These are phyloP conservation scores for Sorghum bicolor DNA, from an alignment of 176 grass and related monocot species.

Conservation along the genomic window Sorghum_bicolor_NCBIv3 NC_012872.2:1188501-1189000, in stretches of 20 bases:
- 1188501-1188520: too few species aligned
- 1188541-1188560: too few species aligned
- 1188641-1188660: slow-evolving; percentile 14
- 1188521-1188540: too few species aligned
- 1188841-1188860: slow-evolving; percentile 48
- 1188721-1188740: slow-evolving; percentile 38
- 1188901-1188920: slow-evolving; percentile 58
- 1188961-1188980: slow-evolving; percentile 52
- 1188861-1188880: slow-evolving; percentile 64
- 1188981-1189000: slow-evolving; percentile 50
- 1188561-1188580: too few species aligned
- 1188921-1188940: slow-evolving; percentile 67
- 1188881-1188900: slow-evolving; percentile 60
- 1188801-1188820: slow-evolving; percentile 8
- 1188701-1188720: slow-evolving; percentile 67
- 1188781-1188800: slow-evolving; percentile 40
- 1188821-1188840: slow-evolving; percentile 91
- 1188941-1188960: slow-evolving; percentile 85
- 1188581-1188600: too few species aligned
- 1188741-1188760: slow-evolving; percentile 20
- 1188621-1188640: neutral
- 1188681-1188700: slow-evolving; percentile 48
- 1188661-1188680: neutral
- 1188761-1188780: slow-evolving; percentile 59
- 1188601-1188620: neutral